Evolutionary conservation across 1,139 yeast species (phyloP), one percentile per base, ranked within the genome.

Genomic region (Taphrina deformans): DNA sequence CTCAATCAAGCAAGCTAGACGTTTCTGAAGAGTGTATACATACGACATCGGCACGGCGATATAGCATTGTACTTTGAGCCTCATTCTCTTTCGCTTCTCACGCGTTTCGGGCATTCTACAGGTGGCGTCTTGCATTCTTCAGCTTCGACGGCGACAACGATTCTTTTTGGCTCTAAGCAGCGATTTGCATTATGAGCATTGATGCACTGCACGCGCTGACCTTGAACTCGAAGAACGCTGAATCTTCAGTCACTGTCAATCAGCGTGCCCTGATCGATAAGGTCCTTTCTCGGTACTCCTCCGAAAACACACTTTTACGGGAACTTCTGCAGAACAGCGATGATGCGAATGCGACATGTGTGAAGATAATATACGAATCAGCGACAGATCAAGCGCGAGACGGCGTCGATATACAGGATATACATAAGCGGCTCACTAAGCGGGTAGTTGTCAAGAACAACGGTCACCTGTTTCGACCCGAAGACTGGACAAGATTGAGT

Each of bases 401-500:
- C n/a, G 33, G 46, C 5, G 9, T 52, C 14, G 26, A 16, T 1
- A 7, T 46, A 5, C 51, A 55, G 16, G 48, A 53, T 18, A 18
- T 62, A 9, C 27, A 51, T 10, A 41, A 46, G 29, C 26, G 53
- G 6, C 14, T 40, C 16, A 45, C 55, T 16, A 38, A 41, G 21
- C 35, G 62, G 7, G 58, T 56, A 12, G 51, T 55, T 16, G 58
- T 65, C 50, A 61, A 62, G 29, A 78, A 78, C 67, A 72, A 78
- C 61, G 80, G 80, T 24, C 71, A 70, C 44, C 69, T 71, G 33
- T 78, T 78, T 66, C 72, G 72, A 10, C 73, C 71, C 1, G 78
- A 76, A 40, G 80, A 78, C 66, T 78, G 80, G 80, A 72, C 69
- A 50, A 73, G 80, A 23, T 71, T 78, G 14, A 70, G 74, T 24